phyloP scores from a whole-genome alignment of 164 flowering plant genomes.

The Liquidambar formosana region DNA sequence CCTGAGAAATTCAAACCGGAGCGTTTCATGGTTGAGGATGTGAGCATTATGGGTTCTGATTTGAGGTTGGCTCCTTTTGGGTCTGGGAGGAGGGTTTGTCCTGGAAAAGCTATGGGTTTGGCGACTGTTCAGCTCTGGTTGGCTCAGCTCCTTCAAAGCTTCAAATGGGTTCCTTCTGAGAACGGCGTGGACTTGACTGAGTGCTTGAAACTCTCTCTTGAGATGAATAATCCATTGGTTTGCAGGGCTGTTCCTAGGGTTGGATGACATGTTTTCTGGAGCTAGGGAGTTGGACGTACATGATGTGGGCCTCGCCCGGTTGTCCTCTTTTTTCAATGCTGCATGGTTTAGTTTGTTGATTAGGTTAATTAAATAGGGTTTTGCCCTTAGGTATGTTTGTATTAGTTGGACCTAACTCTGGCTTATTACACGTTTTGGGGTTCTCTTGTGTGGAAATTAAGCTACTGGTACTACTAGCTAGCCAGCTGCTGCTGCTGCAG shows the following conservation, averaged over 20 bases:
- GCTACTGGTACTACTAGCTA: too few relatives aligned
- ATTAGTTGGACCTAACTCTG: too few relatives aligned
- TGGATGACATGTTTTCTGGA: too few relatives aligned
- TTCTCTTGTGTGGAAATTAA: too few relatives aligned
- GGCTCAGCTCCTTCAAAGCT: constrained; percentile 59
- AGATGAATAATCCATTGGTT: constrained; percentile 53
- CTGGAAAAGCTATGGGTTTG: constrained; percentile 63
- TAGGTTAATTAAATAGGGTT: too few relatives aligned
- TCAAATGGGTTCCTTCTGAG: constrained; percentile 39
- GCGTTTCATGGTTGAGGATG: constrained; percentile 51
- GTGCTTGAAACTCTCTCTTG: constrained; percentile 55
- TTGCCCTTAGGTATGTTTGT: too few relatives aligned
- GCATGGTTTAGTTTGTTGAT: too few relatives aligned
- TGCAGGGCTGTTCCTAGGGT: constrained; percentile 58
- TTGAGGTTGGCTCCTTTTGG: constrained; percentile 69
- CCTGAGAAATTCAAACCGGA: constrained; percentile 50
- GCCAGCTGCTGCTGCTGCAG: too few relatives aligned
- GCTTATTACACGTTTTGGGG: too few relatives aligned
- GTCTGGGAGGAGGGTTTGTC: constrained; percentile 65
- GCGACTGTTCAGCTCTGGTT: constrained; percentile 69
- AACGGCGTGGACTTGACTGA: constrained; percentile 53
- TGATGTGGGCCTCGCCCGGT: too few relatives aligned
- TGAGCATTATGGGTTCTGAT: constrained; percentile 59
- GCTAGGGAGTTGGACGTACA: too few relatives aligned
- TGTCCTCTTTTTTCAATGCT: too few relatives aligned